Evolutionary conservation across 495 filamentous ascomycete genomes (phyloP).

Genomic region (Beverwykella pulmonaria): DNA sequence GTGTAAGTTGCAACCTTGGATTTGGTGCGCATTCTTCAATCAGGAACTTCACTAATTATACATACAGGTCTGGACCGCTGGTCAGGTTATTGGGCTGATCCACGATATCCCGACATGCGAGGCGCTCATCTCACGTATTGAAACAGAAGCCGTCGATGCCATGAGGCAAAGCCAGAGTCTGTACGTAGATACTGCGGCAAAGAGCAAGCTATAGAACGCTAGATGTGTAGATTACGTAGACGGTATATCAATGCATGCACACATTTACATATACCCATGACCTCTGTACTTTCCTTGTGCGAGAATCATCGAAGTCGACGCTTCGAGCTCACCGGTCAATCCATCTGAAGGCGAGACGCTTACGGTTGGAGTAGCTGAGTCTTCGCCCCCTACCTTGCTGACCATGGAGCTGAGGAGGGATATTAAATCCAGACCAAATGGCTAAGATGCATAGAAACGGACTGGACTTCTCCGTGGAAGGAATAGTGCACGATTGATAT

Average conservation of each 20-base stretch:
- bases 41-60: not conserved
- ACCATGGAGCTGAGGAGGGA: too few species aligned
- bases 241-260: not conserved
- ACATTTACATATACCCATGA: not conserved
- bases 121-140: slow-evolving; percentile 61
- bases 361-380: too few species aligned
- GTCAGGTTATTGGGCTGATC: slow-evolving; percentile 71
- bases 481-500: too few species aligned
- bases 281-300: too few species aligned
- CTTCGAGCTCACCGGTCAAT: too few species aligned
- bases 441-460: too few species aligned
- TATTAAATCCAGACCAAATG: too few species aligned
- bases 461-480: too few species aligned
- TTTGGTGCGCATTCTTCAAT: not conserved
- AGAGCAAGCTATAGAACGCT: slow-evolving; percentile 44
- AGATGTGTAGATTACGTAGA: not conserved
- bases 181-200: slow-evolving; percentile 47
- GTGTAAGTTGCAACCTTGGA: slow-evolving; percentile 60
- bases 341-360: too few species aligned
- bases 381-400: too few species aligned
- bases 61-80: slow-evolving; percentile 62
- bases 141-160: slow-evolving; percentile 63
- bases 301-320: too few species aligned
- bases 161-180: slow-evolving; percentile 39
- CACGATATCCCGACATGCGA: slow-evolving; percentile 69